phyloP scores from a whole-genome alignment of 1,139 yeast species.

The Komagataea norvegica region DNA sequence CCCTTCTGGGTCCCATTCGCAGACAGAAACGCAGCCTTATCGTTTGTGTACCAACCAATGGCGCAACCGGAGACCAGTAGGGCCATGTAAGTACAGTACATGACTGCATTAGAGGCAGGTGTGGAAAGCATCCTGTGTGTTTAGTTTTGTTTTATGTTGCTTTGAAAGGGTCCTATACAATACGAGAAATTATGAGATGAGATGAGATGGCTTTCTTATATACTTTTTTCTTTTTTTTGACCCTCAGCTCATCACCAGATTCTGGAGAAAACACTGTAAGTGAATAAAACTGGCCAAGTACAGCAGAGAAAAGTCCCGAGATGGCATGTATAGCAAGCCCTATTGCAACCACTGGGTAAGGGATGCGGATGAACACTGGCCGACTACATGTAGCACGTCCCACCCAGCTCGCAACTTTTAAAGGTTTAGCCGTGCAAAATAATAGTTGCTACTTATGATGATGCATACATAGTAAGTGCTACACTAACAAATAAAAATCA shows the following conservation, averaged over 20 bases:
- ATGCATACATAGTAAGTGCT: no score
- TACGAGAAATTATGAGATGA: no score
- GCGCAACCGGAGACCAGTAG: conserved; percentile 56
- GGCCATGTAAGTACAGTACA: conserved; percentile 67
- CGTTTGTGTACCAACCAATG: conserved; percentile 50
- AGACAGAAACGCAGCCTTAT: conserved; percentile 53
- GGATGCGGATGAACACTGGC: no score
- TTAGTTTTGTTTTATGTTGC: no score
- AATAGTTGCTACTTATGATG: no score
- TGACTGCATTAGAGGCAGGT: conserved; percentile 68
- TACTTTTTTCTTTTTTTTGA: background rate
- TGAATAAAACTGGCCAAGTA: background rate
- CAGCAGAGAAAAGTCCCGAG: background rate
- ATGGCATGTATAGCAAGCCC: background rate
- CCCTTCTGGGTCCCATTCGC: conserved; percentile 80
- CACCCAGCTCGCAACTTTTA: no score
- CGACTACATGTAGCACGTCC: no score
- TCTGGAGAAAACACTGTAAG: conserved; percentile 4
- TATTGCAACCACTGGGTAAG: no score
- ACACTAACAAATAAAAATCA: conserved; percentile 2
- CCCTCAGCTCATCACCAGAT: background rate
- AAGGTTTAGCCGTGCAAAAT: no score
- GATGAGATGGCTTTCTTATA: background rate
- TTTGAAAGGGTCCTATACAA: no score
- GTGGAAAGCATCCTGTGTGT: conserved; percentile 31